Evolutionary conservation across 1,139 yeast genomes (phyloP).

Genomic region (Pichia sp.): DNA sequence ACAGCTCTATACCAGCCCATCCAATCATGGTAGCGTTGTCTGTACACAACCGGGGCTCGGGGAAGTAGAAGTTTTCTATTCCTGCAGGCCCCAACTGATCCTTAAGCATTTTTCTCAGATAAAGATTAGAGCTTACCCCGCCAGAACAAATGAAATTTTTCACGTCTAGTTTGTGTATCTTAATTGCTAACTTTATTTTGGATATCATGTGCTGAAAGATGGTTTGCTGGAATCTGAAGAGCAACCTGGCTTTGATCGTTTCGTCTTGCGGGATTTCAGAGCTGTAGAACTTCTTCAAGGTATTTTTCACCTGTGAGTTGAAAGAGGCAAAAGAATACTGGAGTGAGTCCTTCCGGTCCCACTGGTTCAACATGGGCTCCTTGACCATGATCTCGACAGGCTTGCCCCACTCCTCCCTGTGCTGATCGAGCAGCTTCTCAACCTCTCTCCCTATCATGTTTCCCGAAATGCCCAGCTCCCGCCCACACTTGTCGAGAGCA

Average conservation of each 20-base stretch:
- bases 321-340: slow-evolving; percentile 81
- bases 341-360: slow-evolving; percentile 40
- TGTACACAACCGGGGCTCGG: slow-evolving; percentile 71
- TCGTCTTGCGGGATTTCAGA: slow-evolving; percentile 24
- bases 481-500: slow-evolving; percentile 86
- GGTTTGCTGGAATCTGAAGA: slow-evolving; percentile 58
- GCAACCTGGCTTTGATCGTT: slow-evolving; percentile 40
- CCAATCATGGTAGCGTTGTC: slow-evolving; percentile 98
- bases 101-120: slow-evolving; percentile 50
- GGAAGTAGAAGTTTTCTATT: slow-evolving; percentile 48
- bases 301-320: slow-evolving; percentile 50
- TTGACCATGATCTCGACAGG: slow-evolving; percentile 41
- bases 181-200: slow-evolving; percentile 53
- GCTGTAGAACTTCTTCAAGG: slow-evolving; percentile 26
- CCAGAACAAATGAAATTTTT: slow-evolving; percentile 74
- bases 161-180: slow-evolving; percentile 38
- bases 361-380: slow-evolving; percentile 48
- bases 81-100: slow-evolving; percentile 33
- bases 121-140: slow-evolving; percentile 81
- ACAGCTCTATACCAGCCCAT: slow-evolving; percentile 89
- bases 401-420: slow-evolving; percentile 25
- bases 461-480: slow-evolving; percentile 75
- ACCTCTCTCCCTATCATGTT: slow-evolving; percentile 82
- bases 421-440: slow-evolving; percentile 49
- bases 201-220: slow-evolving; percentile 69